Percentiles rank a stretch among this genome's conserved stretches.
phyloP scores from a whole-genome alignment of 306 rosid species.

The Cercis canadensis region DNA sequence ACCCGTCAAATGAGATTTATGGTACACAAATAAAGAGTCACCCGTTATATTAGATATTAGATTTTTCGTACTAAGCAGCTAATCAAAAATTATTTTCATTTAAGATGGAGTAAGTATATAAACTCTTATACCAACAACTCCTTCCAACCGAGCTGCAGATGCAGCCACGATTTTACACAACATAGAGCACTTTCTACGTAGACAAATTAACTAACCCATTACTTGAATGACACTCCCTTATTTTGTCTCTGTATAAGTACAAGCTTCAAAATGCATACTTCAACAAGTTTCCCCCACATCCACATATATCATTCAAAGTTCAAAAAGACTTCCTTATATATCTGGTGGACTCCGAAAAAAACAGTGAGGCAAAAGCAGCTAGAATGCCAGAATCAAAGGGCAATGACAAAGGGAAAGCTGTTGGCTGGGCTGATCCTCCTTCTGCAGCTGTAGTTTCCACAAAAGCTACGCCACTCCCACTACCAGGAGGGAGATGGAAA shows the following conservation, averaged over 20 bases:
- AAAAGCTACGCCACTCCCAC: slow-evolving; percentile 44
- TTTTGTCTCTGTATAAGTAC: slow-evolving; percentile 9
- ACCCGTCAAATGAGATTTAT: too few species aligned
- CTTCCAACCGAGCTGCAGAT: background rate
- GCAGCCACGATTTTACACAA: background rate
- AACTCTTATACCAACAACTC: slow-evolving; percentile 41
- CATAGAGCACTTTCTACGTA: too few species aligned
- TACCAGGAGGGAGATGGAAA: slow-evolving; percentile 42
- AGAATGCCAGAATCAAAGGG: slow-evolving; percentile 45
- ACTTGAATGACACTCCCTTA: slow-evolving; percentile 16
- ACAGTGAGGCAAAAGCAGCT: too few species aligned
- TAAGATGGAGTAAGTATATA: slow-evolving; percentile 46
- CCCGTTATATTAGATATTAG: too few species aligned
- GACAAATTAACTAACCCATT: slow-evolving; percentile 34
- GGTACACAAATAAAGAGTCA: too few species aligned
- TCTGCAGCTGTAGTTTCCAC: slow-evolving; percentile 35
- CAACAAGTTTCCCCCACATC: background rate
- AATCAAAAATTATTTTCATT: too few species aligned
- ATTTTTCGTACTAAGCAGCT: too few species aligned
- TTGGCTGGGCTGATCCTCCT: slow-evolving; percentile 24
- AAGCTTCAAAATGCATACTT: slow-evolving; percentile 1
- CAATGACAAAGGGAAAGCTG: slow-evolving; percentile 53
- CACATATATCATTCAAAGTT: slow-evolving; percentile 5
- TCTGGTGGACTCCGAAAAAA: slow-evolving; percentile 49
- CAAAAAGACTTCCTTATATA: background rate